Percentiles rank a stretch among this genome's conserved stretches.
These are phyloP conservation scores for Starmerella kuoi DNA, from an alignment of 805 yeast genomes.

Conservation along the genomic window DNA sequence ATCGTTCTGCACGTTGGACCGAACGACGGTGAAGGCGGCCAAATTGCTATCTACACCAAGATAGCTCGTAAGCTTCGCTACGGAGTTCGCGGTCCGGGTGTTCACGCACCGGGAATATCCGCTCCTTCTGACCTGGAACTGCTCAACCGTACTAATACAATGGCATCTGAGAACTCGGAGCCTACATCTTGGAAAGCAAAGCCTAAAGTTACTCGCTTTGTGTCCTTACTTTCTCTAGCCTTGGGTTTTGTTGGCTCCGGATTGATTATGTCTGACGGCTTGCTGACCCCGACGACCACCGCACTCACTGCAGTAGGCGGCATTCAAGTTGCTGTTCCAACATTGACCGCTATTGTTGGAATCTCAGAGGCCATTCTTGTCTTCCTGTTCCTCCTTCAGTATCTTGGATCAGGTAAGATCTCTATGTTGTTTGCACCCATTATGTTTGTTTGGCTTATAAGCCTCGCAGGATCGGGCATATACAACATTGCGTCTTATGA, in stretches of 20 bases:
- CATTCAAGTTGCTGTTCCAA: constrained; percentile 40
- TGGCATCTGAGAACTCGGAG: background rate
- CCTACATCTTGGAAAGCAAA: constrained; percentile 8
- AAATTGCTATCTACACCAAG: constrained; percentile 50
- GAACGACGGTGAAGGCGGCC: constrained; percentile 52
- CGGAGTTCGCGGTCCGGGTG: constrained; percentile 12
- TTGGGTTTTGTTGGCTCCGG: constrained; percentile 43
- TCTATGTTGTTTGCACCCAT: constrained; percentile 44
- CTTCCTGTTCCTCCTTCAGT: constrained; percentile 37
- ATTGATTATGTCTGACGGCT: constrained; percentile 46
- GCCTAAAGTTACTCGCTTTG: constrained; percentile 3
- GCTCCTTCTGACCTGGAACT: constrained; percentile 10
- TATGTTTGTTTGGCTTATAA: constrained; percentile 39
- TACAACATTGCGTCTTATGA: constrained; percentile 33
- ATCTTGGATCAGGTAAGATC: constrained; percentile 40
- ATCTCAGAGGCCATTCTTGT: constrained; percentile 40
- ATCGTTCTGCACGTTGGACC: constrained; percentile 42
- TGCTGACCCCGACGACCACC: constrained; percentile 53
- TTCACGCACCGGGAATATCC: constrained; percentile 11
- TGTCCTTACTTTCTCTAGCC: constrained; percentile 8
- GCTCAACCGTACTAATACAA: constrained; percentile 9
- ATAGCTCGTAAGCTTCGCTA: constrained; percentile 39
- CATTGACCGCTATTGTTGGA: constrained; percentile 32
- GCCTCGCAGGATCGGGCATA: constrained; percentile 37
- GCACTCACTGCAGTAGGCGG: constrained; percentile 48